phyloP scores from a whole-genome alignment of 2,329 filamentous ascomycete genomes.

The Colletotrichum zoysiae region DNA sequence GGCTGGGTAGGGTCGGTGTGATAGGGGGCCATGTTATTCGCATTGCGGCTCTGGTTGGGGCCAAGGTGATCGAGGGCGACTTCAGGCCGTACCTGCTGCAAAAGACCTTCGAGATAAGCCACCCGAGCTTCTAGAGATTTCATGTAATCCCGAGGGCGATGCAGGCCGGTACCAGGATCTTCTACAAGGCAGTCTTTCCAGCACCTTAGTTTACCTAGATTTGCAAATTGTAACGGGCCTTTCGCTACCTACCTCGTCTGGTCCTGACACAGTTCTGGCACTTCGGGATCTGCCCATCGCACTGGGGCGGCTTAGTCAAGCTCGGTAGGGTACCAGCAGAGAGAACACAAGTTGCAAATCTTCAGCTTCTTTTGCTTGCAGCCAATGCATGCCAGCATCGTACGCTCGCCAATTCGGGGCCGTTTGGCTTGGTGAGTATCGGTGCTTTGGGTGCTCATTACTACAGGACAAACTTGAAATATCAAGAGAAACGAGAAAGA shows the following conservation, averaged over 20 bases:
- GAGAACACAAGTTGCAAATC: slow-evolving; percentile 25
- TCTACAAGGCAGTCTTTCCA: slow-evolving; percentile 51
- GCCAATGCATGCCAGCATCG: slow-evolving; percentile 45
- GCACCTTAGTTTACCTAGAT: not conserved
- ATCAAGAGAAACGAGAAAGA: no score
- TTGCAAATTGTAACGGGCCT: not conserved
- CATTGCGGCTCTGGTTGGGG: not conserved
- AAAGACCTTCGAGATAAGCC: slow-evolving; percentile 48
- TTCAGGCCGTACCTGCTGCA: slow-evolving; percentile 47
- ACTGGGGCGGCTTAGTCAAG: slow-evolving; percentile 31
- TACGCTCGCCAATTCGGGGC: slow-evolving; percentile 43
- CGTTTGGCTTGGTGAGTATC: slow-evolving; percentile 38
- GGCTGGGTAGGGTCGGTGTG: not conserved
- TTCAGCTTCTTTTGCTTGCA: slow-evolving; percentile 47
- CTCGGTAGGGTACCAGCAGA: not conserved
- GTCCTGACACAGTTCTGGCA: slow-evolving; percentile 47
- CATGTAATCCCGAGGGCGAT: slow-evolving; percentile 51
- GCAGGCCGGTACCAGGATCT: slow-evolving; percentile 51
- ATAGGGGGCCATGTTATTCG: not conserved
- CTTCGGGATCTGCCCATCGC: slow-evolving; percentile 46
- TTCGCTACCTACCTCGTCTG: not conserved
- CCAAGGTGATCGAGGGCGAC: slow-evolving; percentile 44
- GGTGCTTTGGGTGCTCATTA: no score
- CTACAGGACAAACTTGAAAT: no score
- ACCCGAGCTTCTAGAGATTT: slow-evolving; percentile 47